Evolutionary conservation across 2,329 filamentous ascomycete species (phyloP), one percentile per base, ranked within the genome.

Genomic region (Myriosclerotinia curreyana): DNA sequence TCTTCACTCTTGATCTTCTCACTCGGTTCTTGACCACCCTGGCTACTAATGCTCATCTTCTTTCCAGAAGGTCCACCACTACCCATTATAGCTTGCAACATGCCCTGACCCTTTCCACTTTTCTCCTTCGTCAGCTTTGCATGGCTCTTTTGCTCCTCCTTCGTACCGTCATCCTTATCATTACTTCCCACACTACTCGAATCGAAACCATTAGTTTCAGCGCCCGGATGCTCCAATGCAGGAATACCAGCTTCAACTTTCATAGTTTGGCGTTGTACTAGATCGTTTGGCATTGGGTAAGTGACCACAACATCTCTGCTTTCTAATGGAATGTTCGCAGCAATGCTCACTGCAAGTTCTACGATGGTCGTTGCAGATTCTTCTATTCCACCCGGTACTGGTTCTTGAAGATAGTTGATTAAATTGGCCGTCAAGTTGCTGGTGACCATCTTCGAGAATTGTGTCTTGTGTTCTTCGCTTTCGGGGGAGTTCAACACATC

Each of bases 281-380:
- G 76, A 52, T 89, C 84, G 51, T 91, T 90, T 0, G 95, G 94
- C 64, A 88, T 79, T 60, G 93, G 92, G 74, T 96, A 97, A 67
- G 89, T 86, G 66, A 99, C 89, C 51, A 86, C 87, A 20, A 99
- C 91, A 73, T 98, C 95, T 68, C 95, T 86, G 70, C 91, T 95
- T 77, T 99, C 95, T 48, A 96, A 79, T 0, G 95, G 94, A 53
- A 98, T 79, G 74, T 97, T 96, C 65, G 88, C 85, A 0, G 91
- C 86, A 68, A 99, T 92, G 66, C 88, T 89, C 38, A 98, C 84
- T 0, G 93, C 92, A 59, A 98, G 83, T 77, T 97, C 93, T 62
- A 97, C 84, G 75, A 99, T 98, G 87, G 95, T 96, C 62, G 88
- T 87, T 2, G 93, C 90, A 67, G 91, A 92, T 60, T 91, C 92